A percentile compares a stretch with the other conserved stretches of the same genome.
These are phyloP conservation scores for Coemansia sp. DNA, from an alignment of 192 early-diverging fungal species.

Conservation along the genomic window DNA sequence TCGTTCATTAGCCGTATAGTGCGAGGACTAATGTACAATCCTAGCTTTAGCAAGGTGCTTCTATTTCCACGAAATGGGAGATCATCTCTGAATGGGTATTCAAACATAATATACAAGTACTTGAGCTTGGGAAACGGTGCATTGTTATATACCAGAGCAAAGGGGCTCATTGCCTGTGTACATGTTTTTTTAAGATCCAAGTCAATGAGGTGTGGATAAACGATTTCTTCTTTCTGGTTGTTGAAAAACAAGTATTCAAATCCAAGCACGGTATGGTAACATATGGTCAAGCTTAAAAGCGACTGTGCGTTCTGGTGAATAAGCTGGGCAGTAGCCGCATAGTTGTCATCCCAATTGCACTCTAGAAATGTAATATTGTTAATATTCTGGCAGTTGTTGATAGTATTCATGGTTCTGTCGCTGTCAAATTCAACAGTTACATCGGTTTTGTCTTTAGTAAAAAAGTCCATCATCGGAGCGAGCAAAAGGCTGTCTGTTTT, in stretches of 20 bases:
- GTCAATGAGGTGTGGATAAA: neutral
- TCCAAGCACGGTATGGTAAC: neutral
- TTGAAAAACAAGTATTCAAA: neutral
- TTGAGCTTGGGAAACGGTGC: constrained; percentile 7
- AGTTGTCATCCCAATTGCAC: neutral
- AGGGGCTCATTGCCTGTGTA: neutral
- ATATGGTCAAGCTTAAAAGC: neutral
- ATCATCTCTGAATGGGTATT: constrained; percentile 11
- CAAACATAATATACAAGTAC: neutral
- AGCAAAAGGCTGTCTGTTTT: neutral
- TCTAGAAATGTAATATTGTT: neutral
- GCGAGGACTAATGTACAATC: neutral
- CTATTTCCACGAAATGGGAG: constrained; percentile 3
- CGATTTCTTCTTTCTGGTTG: neutral
- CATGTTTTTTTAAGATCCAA: neutral
- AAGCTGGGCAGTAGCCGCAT: neutral
- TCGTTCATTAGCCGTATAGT: neutral
- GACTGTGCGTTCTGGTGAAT: neutral
- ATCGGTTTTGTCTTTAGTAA: neutral
- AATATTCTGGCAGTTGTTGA: neutral
- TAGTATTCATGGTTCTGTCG: neutral
- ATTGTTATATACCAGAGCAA: neutral
- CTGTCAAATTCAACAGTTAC: neutral
- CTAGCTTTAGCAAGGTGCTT: neutral
- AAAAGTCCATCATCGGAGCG: neutral